Conservation (phyloP, 148 eudicot genomes). For the Fallopia convolvulus region DNA sequence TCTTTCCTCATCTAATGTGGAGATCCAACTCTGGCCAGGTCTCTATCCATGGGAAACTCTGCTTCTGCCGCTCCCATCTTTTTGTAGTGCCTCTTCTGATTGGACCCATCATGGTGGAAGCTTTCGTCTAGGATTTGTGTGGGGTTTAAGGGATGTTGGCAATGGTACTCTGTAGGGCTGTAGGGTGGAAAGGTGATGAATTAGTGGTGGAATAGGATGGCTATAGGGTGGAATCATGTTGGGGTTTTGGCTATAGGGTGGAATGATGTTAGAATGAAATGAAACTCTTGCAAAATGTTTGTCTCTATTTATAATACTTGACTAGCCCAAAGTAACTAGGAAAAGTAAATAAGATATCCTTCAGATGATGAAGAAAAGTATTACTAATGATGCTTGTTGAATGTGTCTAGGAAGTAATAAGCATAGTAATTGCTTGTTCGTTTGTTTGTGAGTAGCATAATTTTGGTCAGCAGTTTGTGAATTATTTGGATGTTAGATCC, state of each 20-base stretch:
- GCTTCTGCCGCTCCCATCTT: neutral
- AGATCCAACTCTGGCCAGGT: neutral
- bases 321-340: too few species aligned
- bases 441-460: too few species aligned
- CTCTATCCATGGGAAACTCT: neutral
- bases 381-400: neutral
- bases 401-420: neutral
- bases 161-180: neutral
- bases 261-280: neutral
- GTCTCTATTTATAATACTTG: too few species aligned
- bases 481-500: too few species aligned
- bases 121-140: neutral
- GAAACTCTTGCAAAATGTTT: too few species aligned
- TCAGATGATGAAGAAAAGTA: too few species aligned
- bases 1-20: neutral
- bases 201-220: neutral
- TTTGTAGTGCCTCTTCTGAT: neutral
- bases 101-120: neutral
- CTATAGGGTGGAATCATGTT: too few species aligned
- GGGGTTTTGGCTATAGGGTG: neutral
- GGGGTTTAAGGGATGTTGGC: neutral
- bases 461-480: too few species aligned
- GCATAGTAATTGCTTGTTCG: neutral
- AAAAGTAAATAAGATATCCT: too few species aligned
- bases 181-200: neutral